A percentile compares a stretch with the other conserved stretches of the same genome.
Conservation (phyloP, 805 yeast genomes). For the Ogataea pignaliae region DNA sequence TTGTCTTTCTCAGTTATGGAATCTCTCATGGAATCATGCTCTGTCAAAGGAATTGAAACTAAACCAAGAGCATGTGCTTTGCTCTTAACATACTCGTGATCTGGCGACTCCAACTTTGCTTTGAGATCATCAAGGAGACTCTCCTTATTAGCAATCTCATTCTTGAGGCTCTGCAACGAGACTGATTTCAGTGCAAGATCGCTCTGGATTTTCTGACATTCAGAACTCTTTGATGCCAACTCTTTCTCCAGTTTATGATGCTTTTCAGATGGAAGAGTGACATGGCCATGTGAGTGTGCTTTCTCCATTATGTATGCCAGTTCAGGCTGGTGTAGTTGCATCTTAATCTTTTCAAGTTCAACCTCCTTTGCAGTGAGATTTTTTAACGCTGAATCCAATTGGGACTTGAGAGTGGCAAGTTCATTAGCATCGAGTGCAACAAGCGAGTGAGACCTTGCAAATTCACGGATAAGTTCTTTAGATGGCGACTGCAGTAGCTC, state of each 20-base stretch:
- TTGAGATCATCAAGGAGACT: constrained; percentile 1
- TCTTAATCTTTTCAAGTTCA: neutral
- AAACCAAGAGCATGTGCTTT: constrained; percentile 5
- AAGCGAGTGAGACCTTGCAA: constrained; percentile 8
- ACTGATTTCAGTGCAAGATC: constrained; percentile 2
- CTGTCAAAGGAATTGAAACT: constrained; percentile 4
- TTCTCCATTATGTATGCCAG: constrained; percentile 7
- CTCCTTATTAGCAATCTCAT: neutral
- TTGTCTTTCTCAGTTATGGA: neutral
- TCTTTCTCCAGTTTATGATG: constrained; percentile 1
- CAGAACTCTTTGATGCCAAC: neutral
- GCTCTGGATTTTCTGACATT: neutral
- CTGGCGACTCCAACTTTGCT: constrained; percentile 5
- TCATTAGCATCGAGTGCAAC: constrained; percentile 5
- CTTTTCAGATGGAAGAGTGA: constrained; percentile 2
- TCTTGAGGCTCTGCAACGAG: constrained; percentile 3
- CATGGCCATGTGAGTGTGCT: constrained; percentile 5
- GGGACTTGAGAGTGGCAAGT: neutral
- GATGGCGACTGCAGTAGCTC: constrained; percentile 12
- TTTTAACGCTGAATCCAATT: neutral
- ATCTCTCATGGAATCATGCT: constrained; percentile 1
- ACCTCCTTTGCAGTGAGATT: neutral
- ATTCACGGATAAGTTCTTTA: constrained; percentile 7
- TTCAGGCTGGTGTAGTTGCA: constrained; percentile 5
- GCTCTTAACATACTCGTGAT: constrained; percentile 4